These are phyloP conservation scores for Fusarium camptoceras DNA, from an alignment of 2,329 filamentous ascomycete species.

Conservation along the genomic window DNA sequence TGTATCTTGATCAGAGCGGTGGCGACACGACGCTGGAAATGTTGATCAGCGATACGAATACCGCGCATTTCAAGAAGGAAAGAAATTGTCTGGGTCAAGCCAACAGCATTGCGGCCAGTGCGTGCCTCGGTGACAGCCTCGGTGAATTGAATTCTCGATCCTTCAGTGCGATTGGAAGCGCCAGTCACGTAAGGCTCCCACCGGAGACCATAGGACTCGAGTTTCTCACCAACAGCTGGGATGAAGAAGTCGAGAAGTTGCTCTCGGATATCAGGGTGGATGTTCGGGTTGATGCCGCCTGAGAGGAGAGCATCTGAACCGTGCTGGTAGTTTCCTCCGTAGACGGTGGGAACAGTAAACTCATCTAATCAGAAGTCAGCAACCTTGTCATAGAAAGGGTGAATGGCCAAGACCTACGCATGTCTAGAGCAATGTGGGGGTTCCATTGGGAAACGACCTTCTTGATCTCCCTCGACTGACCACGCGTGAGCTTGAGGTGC, in stretches of 20 bases:
- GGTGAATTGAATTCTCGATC: not conserved
- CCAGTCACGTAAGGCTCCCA: constrained; percentile 29
- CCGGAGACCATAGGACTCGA: not conserved
- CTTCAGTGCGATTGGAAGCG: not conserved
- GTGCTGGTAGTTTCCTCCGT: constrained; percentile 16
- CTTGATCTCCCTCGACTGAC: constrained; percentile 11
- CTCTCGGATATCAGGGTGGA: constrained; percentile 13
- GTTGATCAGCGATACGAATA: constrained; percentile 15
- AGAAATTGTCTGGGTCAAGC: constrained; percentile 6
- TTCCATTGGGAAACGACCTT: constrained; percentile 2
- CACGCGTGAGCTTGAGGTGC: constrained; percentile 10
- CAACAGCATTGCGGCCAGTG: constrained; percentile 3
- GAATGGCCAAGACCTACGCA: not conserved
- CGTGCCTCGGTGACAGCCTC: constrained; percentile 19
- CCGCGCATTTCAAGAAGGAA: constrained; percentile 15
- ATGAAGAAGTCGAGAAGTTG: constrained; percentile 15
- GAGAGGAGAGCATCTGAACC: not conserved
- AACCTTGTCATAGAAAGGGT: fast-evolving
- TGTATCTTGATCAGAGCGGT: constrained; percentile 17
- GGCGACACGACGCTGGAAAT: constrained; percentile 21
- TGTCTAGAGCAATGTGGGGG: constrained; percentile 13
- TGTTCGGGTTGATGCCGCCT: constrained; percentile 17
- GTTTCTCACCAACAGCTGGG: not conserved
- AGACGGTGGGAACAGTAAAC: constrained; percentile 4
- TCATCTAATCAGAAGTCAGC: not conserved